phyloP scores from a whole-genome alignment of 176 grass and related monocot genomes.

The Carex littledalei region DNA sequence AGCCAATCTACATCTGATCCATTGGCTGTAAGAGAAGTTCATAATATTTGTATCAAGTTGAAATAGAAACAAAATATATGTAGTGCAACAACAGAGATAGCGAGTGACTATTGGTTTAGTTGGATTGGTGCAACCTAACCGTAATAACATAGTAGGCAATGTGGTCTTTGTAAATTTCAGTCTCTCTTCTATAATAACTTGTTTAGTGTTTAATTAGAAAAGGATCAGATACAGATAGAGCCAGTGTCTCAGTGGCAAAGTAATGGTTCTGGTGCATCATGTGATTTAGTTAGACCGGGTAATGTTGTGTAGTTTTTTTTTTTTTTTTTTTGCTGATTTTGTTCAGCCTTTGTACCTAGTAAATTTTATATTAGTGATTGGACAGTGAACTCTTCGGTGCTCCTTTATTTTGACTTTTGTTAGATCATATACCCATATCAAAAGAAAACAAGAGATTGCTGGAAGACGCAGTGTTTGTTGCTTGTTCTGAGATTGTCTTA shows the following conservation, averaged over 20 bases:
- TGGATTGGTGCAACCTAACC: conserved; percentile 14
- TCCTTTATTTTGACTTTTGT: background rate
- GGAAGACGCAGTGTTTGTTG: background rate
- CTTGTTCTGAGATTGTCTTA: background rate
- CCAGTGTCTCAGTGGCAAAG: background rate
- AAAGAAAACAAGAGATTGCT: background rate
- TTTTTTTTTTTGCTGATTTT: conserved; percentile 3
- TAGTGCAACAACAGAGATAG: conserved; percentile 21
- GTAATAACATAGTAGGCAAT: conserved; percentile 14
- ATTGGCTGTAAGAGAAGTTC: background rate
- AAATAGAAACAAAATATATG: background rate
- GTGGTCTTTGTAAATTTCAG: conserved; percentile 18
- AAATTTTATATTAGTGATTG: conserved; percentile 10
- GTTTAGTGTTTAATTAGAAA: conserved; percentile 1
- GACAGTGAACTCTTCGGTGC: background rate
- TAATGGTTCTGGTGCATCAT: background rate
- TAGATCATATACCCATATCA: background rate
- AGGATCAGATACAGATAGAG: background rate
- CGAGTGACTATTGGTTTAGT: background rate
- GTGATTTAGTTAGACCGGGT: conserved; percentile 5
- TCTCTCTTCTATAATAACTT: background rate
- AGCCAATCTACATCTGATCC: conserved; percentile 84
- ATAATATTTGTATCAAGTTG: conserved; percentile 13
- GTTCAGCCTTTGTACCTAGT: conserved; percentile 7
- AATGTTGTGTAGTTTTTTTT: conserved; percentile 4